Conservation (phyloP, 1,284 basidiomycete species). For the Cutaneotrichosporon dermatis region DNA sequence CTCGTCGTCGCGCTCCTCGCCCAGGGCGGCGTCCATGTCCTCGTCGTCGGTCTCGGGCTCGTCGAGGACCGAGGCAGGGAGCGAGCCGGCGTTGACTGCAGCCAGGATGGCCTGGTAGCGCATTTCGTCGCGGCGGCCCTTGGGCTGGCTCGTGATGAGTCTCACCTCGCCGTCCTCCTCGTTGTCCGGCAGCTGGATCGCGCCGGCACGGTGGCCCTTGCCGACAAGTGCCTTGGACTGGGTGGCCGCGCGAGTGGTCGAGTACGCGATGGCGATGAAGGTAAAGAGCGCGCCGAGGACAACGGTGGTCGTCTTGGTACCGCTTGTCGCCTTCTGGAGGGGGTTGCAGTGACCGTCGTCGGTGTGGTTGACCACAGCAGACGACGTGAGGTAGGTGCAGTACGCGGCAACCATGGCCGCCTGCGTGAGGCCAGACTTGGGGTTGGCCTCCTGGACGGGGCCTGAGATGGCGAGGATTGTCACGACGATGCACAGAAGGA, state of each 20-base stretch:
- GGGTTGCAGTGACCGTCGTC: slow-evolving; percentile 82
- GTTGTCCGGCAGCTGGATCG: slow-evolving; percentile 57
- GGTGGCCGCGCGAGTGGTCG: slow-evolving; percentile 91
- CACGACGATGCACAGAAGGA: slow-evolving; percentile 72
- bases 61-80: slow-evolving; percentile 86
- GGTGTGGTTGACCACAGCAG: slow-evolving; percentile 88
- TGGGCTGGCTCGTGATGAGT: slow-evolving; percentile 78
- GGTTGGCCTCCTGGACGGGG: slow-evolving; percentile 85
- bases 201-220: slow-evolving; percentile 51
- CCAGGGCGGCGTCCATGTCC: slow-evolving; percentile 62
- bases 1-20: slow-evolving; percentile 85
- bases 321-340: slow-evolving; percentile 54
- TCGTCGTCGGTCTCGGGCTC: slow-evolving; percentile 71
- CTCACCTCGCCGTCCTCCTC: slow-evolving; percentile 55
- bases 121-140: slow-evolving; percentile 71
- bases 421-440: slow-evolving; percentile 90
- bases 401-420: slow-evolving; percentile 95
- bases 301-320: slow-evolving; percentile 81
- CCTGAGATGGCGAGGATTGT: slow-evolving; percentile 82
- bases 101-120: slow-evolving; percentile 91
- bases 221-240: slow-evolving; percentile 87
- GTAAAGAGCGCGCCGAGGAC: slow-evolving; percentile 92
- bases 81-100: slow-evolving; percentile 92
- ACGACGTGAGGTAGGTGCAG: slow-evolving; percentile 92
- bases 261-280: slow-evolving; percentile 96